phyloP scores from a whole-genome alignment of 2,329 filamentous ascomycete genomes.

The Diaporthe longicolla region DNA sequence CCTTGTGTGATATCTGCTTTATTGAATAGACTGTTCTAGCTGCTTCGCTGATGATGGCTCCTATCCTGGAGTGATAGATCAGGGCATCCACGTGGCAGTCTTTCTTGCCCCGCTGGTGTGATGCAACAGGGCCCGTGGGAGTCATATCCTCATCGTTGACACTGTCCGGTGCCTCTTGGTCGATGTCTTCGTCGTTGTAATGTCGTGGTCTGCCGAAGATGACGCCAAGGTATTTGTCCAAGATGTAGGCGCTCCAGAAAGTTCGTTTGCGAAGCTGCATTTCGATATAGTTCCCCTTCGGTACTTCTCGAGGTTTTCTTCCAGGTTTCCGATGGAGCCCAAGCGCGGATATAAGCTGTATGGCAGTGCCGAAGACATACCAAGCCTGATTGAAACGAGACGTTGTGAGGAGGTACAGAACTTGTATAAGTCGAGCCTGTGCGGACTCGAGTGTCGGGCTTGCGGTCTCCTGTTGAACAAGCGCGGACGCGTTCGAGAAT shows the following conservation, averaged over 20 bases:
- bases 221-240: constrained; percentile 75
- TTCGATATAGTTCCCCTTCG: constrained; percentile 57
- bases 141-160: constrained; percentile 72
- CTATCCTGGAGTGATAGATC: constrained; percentile 42
- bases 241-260: constrained; percentile 74
- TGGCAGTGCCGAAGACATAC: constrained; percentile 70
- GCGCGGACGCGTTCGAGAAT: constrained; percentile 54
- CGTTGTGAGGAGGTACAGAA: constrained; percentile 69
- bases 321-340: constrained; percentile 52
- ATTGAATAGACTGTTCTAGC: constrained; percentile 53
- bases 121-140: constrained; percentile 49
- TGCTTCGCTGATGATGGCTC: constrained; percentile 44
- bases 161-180: constrained; percentile 69
- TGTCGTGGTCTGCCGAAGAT: constrained; percentile 72
- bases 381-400: constrained; percentile 73
- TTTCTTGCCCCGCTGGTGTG: constrained; percentile 58
- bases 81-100: constrained; percentile 33
- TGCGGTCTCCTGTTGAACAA: constrained; percentile 53
- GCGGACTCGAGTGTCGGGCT: constrained; percentile 68
- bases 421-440: constrained; percentile 69
- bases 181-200: constrained; percentile 75
- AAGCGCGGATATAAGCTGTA: constrained; percentile 64
- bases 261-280: constrained; percentile 68
- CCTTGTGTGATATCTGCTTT: constrained; percentile 50
- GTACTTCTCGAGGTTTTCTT: constrained; percentile 5